phyloP scores from a whole-genome alignment of 768 basidiomycete genomes.

The Pholiota microspora region DNA sequence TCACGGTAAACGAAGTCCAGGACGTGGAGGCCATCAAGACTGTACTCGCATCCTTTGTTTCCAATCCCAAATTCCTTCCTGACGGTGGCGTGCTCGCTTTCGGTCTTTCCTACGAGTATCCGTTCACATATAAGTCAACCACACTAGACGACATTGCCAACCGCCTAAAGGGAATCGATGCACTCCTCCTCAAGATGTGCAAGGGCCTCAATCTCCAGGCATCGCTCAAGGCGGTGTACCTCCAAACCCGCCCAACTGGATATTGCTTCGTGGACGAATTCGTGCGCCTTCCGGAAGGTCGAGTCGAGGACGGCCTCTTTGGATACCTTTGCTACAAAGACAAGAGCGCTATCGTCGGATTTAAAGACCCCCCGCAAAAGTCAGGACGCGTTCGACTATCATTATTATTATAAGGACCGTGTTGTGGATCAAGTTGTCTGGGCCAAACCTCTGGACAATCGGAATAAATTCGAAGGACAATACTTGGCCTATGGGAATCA shows the following conservation, averaged over 20 bases:
- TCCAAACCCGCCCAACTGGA: too few relatives aligned
- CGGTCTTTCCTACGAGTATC: conserved; percentile 33
- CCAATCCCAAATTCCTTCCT: conserved; percentile 25
- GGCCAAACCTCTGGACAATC: background rate
- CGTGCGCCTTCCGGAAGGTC: too few relatives aligned
- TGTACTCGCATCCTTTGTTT: conserved; percentile 17
- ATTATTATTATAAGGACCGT: too few relatives aligned
- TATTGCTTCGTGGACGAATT: too few relatives aligned
- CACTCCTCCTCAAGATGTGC: conserved; percentile 19
- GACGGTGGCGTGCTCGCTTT: conserved; percentile 33
- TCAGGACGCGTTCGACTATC: background rate
- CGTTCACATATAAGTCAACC: conserved; percentile 15
- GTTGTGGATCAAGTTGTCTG: background rate
- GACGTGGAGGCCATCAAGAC: background rate
- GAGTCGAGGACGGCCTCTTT: too few relatives aligned
- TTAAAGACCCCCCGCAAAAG: background rate
- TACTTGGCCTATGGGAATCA: background rate
- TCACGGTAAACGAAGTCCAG: background rate
- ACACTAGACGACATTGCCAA: conserved; percentile 13
- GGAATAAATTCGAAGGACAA: background rate
- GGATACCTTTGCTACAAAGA: background rate
- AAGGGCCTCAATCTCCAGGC: conserved; percentile 15
- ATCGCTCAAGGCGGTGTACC: conserved; percentile 11
- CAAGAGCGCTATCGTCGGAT: background rate
- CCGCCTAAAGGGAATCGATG: conserved; percentile 30